Percentiles rank a stretch among this genome's conserved stretches.
These are phyloP conservation scores for Boehmeria nivea DNA, from an alignment of 306 rosid species.

Conservation along the genomic window DNA sequence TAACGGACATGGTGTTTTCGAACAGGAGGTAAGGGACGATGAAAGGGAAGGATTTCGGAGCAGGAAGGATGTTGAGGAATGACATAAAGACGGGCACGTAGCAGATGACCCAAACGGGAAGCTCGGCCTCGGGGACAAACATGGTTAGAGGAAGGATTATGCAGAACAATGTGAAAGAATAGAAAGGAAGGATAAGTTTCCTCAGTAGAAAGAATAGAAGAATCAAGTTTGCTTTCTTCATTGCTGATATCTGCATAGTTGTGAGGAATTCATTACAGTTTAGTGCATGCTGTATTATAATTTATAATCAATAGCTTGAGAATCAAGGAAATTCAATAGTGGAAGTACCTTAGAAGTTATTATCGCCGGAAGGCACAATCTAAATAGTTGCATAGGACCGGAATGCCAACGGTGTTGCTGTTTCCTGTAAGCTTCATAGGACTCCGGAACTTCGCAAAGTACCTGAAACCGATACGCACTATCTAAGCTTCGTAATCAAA, in stretches of 20 bases:
- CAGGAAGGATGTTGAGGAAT: constrained; percentile 80
- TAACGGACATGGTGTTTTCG: constrained; percentile 94
- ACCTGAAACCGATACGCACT: constrained; percentile 66
- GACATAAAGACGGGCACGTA: constrained; percentile 90
- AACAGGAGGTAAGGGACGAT: constrained; percentile 89
- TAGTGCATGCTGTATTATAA: constrained; percentile 5
- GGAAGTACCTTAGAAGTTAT: constrained; percentile 71
- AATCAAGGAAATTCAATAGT: constrained; percentile 12
- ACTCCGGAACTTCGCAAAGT: constrained; percentile 88
- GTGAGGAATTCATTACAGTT: constrained; percentile 17
- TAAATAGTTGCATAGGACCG: constrained; percentile 95
- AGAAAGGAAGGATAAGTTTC: constrained; percentile 89
- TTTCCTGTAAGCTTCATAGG: constrained; percentile 92
- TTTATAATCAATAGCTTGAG: constrained; percentile 5
- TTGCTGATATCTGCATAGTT: constrained; percentile 67
- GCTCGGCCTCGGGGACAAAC: constrained; percentile 97
- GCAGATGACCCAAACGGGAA: constrained; percentile 89
- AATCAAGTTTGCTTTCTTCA: constrained; percentile 86
- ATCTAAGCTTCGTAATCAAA: too few species aligned
- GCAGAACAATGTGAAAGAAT: constrained; percentile 93
- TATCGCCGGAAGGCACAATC: constrained; percentile 84
- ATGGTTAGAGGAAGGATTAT: constrained; percentile 91
- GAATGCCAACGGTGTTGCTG: constrained; percentile 99
- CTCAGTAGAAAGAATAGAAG: constrained; percentile 78
- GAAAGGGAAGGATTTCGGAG: constrained; percentile 91